Evolutionary conservation across 225 moss, liverwort and hornwort species (phyloP), one percentile per base, ranked within the genome.

Genomic region (Marchantia polymorpha): DNA sequence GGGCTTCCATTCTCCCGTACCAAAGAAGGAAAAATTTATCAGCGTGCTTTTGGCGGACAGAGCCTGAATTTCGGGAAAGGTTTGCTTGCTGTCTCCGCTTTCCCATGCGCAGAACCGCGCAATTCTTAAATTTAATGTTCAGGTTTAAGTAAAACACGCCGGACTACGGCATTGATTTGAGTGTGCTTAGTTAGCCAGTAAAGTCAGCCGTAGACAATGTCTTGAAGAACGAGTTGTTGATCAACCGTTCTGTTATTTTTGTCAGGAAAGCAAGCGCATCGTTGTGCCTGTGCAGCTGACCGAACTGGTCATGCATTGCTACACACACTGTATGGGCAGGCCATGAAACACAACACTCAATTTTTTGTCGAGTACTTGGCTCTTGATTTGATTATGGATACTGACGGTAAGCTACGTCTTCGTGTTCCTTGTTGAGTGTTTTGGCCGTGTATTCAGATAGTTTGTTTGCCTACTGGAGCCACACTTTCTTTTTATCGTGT

Each of bases 221-320:
- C 39, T 39, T 5, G 39, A 39, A 39, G 39, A 39, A 39, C 39
- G 39, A 39, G 39, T 39, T 39, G 39, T 39, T 39, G 5, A 39
- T 39, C 5, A 39, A 39, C 39, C 39, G 39, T 5, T 2, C 5
- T 5, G 19, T 72, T 46, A 0, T 79, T 55, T 47, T 81, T 39
- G 12, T 52, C 81, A 93, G 96, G 97, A 81, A 94, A 94, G 13
- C 97, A 97, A 85, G 97, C 97, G 26, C 93, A 97, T 83, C 90
- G 94, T 49, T 97, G 97, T 89, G 97, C 97, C 15, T 94, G 94
- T 87, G 97, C 97, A 63, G 97, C 97, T 72, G 97, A 97, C 84
- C 89, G 97, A 51, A 99, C 97, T 65, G 97, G 97, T 54, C 97
- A 99, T 86, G 94, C 94, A 65, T 84, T 95, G 86, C 91, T 99